These are phyloP conservation scores for Cicer cuneatum DNA, from an alignment of 306 rosid genomes.

Conservation along the genomic window DNA sequence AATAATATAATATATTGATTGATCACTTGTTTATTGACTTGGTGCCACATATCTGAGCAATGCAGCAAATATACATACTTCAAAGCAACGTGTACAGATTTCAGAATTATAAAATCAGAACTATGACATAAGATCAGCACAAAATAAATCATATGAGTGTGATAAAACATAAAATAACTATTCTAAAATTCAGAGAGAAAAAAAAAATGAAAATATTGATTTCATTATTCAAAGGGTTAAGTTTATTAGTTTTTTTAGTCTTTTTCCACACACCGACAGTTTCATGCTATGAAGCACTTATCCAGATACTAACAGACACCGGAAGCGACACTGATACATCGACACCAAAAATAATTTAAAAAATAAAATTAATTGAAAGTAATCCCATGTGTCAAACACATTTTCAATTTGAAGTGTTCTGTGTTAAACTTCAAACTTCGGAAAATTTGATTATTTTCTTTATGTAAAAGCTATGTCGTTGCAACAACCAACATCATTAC, in stretches of 20 bases:
- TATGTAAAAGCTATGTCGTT: slow-evolving; percentile 34
- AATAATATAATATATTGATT: neutral
- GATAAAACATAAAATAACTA: slow-evolving; percentile 20
- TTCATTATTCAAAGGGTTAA: slow-evolving; percentile 27
- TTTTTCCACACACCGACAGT: slow-evolving; percentile 45
- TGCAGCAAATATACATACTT: slow-evolving; percentile 37
- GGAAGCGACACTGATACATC: too few species aligned
- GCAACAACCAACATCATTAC: slow-evolving; percentile 44
- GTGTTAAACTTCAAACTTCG: slow-evolving; percentile 38
- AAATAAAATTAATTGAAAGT: too few species aligned
- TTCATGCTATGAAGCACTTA: slow-evolving; percentile 11
- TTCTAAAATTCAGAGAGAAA: slow-evolving; percentile 5
- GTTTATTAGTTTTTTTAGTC: slow-evolving; percentile 4
- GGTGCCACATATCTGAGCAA: slow-evolving; percentile 28
- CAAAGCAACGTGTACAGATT: slow-evolving; percentile 33
- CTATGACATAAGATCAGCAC: slow-evolving; percentile 32
- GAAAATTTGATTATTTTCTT: slow-evolving; percentile 43
- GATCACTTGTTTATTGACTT: slow-evolving; percentile 29
- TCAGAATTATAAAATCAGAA: slow-evolving; percentile 30
- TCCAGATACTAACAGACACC: too few species aligned
- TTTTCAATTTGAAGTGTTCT: too few species aligned
- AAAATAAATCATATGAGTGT: neutral
- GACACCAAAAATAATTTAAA: too few species aligned
- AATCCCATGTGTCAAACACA: too few species aligned
- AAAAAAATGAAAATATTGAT: slow-evolving; percentile 20